Evolutionary conservation across 1,139 yeast genomes (phyloP), one percentile per base, ranked within the genome.

Genomic region (Yamadazyma friedrichii): DNA sequence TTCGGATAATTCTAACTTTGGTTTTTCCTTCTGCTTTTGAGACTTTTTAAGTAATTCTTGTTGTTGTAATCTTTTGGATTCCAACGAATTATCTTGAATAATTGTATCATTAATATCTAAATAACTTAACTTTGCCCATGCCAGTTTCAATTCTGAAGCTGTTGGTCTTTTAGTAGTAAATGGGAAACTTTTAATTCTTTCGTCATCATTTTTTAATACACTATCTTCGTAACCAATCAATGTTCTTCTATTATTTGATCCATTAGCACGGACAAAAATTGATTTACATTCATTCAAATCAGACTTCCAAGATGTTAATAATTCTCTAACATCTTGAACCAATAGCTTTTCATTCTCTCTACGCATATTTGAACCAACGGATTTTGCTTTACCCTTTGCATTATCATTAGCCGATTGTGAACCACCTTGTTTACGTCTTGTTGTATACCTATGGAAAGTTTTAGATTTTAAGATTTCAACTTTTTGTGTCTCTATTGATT

Each of bases 371-470:
- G 97, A 85, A 44, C 99, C 99, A 0, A 97, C 98, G 12, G 97
- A 89, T 50, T 88, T 88, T 9, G 98, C 98, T 59, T 91, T 91
- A 3, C 98, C 98, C 50, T 85, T 79, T 1, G 96, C 84, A 58
- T 84, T 88, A 62, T 93, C 99, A 62, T 80, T 85, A 1, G 97
- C 91, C 47, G 93, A 80, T 61, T 93, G 99, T 0, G 98, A 78
- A 1, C 98, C 98, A 66, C 99, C 99, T 62, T 93, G 99, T 56
- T 93, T 94, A 50, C 96, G 78, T 67, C 99, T 83, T 1, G 97
- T 89, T 2, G 99, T 93, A 58, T 93, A 93, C 51, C 98, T 74
- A 61, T 93, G 98, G 61, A 88, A 89, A 0, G 97, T 86, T 55
- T 91, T 93, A 46, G 89, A 88, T 11, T 73, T 84, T 5, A 88